Base-by-base conservation (phyloP, 176 grass and related monocot species). In the Avena eriantha region DNA sequence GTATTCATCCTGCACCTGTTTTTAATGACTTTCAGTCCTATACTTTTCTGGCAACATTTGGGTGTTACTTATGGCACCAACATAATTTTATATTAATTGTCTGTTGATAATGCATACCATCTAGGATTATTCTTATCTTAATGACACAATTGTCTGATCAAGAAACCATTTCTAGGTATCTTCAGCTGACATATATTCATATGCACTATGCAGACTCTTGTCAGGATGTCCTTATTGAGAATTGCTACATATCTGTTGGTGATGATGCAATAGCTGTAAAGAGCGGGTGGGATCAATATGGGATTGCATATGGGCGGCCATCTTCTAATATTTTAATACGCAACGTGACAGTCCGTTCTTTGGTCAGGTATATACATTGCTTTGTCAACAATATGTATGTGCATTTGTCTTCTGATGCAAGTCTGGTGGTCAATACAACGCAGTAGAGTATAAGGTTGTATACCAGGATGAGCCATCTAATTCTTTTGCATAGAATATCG, bases 241-340 rank as follows among this genome's bases (percentile, higher is more conserved):
- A 98, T 80, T 98, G 96, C 86, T 98, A 98, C 61, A 96, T 98
- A 86, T 91, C 87, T 70, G 92, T 94, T 76, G 96, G 96, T n/a
- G 96, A 98, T 80, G 96, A 98, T 87, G 93, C 88, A 76, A 94
- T 98, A 88, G 92, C 93, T 46, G 65, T 98, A 84, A 98, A 98
- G 88, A 96, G 93, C 11, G 96, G 96, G 14, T 98, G 96, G 96
- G 93, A 98, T 91, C 96, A 98, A 53, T 98, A 94, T 80, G 96
- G 96, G 10, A 90, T 96, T 84, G 90, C 92, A 82, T 98, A 98
- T 29, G 88, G 90, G 67, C 96, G 77, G 4, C 90, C 96, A 29
- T 98, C 93, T 66, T 86, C 88, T 33, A 96, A 98, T 64, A 96
- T 96, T 60, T 84, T 91, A 57, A 98, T 98, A 41, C 92, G 90